A percentile compares a stretch with the other conserved stretches of the same genome.
These are phyloP conservation scores for Logfia minima DNA, from an alignment of 129 eudicot genomes.

Conservation along the genomic window DNA sequence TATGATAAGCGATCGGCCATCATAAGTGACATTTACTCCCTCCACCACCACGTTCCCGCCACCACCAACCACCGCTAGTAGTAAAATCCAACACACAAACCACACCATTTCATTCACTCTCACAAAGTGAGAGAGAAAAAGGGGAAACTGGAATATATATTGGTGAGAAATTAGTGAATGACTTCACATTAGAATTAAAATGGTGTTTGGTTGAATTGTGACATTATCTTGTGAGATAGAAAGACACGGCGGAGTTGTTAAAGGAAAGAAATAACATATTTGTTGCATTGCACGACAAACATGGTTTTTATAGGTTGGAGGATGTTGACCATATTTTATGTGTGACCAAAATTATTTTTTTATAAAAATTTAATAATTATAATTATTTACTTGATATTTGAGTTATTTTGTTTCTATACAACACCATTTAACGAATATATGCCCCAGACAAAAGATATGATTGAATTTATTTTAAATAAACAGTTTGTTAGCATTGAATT, in stretches of 20 bases:
- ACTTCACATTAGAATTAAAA: constrained; percentile 1
- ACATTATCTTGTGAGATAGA: constrained; percentile 23
- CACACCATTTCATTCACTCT: constrained; percentile 33
- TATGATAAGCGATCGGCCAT: constrained; percentile 78
- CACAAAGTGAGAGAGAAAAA: constrained; percentile 12
- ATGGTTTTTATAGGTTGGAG: constrained; percentile 42
- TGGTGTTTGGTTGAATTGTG: background rate
- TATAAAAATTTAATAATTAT: no score
- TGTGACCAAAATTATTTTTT: constrained; percentile 21
- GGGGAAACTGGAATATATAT: constrained; percentile 11
- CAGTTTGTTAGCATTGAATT: no score
- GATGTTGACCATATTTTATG: constrained; percentile 27
- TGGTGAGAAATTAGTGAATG: constrained; percentile 2
- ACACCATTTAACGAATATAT: no score
- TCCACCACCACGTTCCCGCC: constrained; percentile 16
- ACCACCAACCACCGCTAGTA: constrained; percentile 27
- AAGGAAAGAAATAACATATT: constrained; percentile 33
- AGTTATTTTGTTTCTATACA: background rate
- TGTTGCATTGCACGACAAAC: constrained; percentile 49
- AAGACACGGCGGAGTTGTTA: constrained; percentile 41
- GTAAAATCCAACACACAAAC: constrained; percentile 37
- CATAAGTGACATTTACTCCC: constrained; percentile 59
- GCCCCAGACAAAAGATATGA: no score
- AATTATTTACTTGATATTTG: background rate
- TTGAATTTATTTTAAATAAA: no score